These are phyloP conservation scores for Aeschynomene evenia DNA, from an alignment of 306 rosid species.

Conservation along the genomic window DNA sequence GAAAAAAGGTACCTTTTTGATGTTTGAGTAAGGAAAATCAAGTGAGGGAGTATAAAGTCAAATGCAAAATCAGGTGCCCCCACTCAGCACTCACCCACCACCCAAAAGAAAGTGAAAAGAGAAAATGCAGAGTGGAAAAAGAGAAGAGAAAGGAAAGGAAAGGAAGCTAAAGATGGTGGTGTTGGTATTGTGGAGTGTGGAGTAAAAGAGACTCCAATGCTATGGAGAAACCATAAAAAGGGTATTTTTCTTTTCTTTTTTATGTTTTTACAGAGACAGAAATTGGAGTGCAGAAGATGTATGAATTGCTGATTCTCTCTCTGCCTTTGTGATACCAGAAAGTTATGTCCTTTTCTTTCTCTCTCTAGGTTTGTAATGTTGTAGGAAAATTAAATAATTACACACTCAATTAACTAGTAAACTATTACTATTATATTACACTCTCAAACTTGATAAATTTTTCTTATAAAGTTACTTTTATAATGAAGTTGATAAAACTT, in stretches of 20 bases:
- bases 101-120: slow-evolving; percentile 10
- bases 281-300: slow-evolving; percentile 19
- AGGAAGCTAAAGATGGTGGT: not conserved
- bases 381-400: too few relatives aligned
- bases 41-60: slow-evolving; percentile 49
- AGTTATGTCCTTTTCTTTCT: slow-evolving; percentile 20
- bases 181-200: slow-evolving; percentile 14
- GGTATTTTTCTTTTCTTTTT: too few relatives aligned
- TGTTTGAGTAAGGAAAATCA: slow-evolving; percentile 42
- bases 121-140: too few relatives aligned
- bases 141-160: not conserved
- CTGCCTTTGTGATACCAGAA: slow-evolving; percentile 31
- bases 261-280: not conserved
- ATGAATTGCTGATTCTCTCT: slow-evolving; percentile 31
- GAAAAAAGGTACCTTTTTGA: slow-evolving; percentile 51
- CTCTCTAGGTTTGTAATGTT: slow-evolving; percentile 16
- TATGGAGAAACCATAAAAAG: slow-evolving; percentile 25
- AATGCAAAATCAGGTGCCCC: slow-evolving; percentile 48
- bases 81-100: slow-evolving; percentile 30
- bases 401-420: too few relatives aligned
- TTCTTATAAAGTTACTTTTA: too few relatives aligned
- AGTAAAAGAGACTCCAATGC: slow-evolving; percentile 45
- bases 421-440: too few relatives aligned
- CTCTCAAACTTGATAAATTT: too few relatives aligned
- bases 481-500: too few relatives aligned